Evolutionary conservation across 1,139 yeast species (phyloP).

Genomic region (Taphrina pruni): DNA sequence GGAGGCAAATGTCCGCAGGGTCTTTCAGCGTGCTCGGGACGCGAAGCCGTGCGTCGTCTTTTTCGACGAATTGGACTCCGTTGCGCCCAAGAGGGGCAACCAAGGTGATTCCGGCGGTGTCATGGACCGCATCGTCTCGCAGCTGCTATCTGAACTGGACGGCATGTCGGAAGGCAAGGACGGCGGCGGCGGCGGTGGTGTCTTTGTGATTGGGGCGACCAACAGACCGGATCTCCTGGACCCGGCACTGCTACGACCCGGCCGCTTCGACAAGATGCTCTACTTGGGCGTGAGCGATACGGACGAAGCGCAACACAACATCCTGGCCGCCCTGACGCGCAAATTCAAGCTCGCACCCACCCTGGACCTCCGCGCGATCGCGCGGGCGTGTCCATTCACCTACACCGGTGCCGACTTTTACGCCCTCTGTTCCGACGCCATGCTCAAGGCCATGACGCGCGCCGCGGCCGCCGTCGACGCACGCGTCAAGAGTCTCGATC

Average conservation of each 20-base stretch:
- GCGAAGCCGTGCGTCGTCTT: conserved; percentile 97
- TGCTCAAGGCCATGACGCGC: conserved; percentile 93
- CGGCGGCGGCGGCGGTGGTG: conserved; percentile 84
- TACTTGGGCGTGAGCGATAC: conserved; percentile 93
- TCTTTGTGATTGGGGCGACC: conserved; percentile 96
- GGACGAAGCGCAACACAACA: conserved; percentile 82
- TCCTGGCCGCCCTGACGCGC: conserved; percentile 84
- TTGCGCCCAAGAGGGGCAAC: conserved; percentile 96
- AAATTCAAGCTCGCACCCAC: conserved; percentile 68
- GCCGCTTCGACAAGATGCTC: conserved; percentile 92
- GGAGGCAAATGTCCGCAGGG: conserved; percentile 93
- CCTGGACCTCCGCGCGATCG: conserved; percentile 67
- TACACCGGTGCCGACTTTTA: conserved; percentile 98
- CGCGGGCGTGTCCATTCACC: conserved; percentile 78
- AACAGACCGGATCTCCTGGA: conserved; percentile 93
- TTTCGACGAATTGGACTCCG: conserved; percentile 95
- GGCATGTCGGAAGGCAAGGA: conserved; percentile 87
- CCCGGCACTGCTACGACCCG: conserved; percentile 92
- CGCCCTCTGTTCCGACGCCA: conserved; percentile 91
- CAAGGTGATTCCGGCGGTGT: conserved; percentile 87
- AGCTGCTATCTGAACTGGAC: conserved; percentile 88
- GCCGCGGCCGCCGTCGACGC: conserved; percentile 77
- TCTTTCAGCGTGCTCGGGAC: conserved; percentile 91
- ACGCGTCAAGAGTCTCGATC: conserved; percentile 64
- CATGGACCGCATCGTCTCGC: conserved; percentile 88